phyloP scores from a whole-genome alignment of 2,329 filamentous ascomycete species.

The Colletotrichum sp. region DNA sequence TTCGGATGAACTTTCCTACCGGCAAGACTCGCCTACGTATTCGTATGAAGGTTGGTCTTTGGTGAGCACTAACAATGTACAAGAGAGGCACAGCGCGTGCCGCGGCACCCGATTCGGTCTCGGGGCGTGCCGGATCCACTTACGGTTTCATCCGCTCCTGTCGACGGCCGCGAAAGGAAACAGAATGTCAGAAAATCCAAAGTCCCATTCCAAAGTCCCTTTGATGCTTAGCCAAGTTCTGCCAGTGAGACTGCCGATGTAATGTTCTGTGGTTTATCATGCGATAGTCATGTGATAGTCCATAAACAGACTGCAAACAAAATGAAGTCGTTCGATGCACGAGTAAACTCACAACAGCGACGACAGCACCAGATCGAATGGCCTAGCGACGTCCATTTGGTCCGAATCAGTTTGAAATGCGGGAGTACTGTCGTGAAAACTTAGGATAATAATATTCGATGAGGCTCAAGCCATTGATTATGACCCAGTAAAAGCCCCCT shows the following conservation, averaged over 20 bases:
- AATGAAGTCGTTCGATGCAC: neutral
- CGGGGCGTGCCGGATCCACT: neutral
- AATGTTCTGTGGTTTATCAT: neutral
- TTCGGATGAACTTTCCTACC: neutral
- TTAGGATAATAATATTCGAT: neutral
- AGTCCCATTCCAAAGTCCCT: neutral
- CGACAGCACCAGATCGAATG: neutral
- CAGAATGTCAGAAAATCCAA: neutral
- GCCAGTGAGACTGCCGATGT: neutral
- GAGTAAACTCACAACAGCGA: neutral
- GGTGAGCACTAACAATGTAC: neutral
- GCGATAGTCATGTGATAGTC: neutral
- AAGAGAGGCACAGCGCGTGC: neutral
- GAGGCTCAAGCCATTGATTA: neutral
- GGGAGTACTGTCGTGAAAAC: fast-evolving
- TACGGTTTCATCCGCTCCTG: neutral
- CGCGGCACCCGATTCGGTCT: neutral
- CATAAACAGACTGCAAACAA: neutral
- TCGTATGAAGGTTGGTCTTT: neutral
- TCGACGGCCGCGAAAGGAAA: neutral
- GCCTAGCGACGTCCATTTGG: neutral
- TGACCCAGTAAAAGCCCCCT: neutral
- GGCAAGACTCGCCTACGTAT: neutral
- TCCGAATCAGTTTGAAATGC: neutral
- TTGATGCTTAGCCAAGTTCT: neutral